Base-by-base conservation (phyloP, 2,329 filamentous ascomycete species). In the Colletotrichum sp. region DNA sequence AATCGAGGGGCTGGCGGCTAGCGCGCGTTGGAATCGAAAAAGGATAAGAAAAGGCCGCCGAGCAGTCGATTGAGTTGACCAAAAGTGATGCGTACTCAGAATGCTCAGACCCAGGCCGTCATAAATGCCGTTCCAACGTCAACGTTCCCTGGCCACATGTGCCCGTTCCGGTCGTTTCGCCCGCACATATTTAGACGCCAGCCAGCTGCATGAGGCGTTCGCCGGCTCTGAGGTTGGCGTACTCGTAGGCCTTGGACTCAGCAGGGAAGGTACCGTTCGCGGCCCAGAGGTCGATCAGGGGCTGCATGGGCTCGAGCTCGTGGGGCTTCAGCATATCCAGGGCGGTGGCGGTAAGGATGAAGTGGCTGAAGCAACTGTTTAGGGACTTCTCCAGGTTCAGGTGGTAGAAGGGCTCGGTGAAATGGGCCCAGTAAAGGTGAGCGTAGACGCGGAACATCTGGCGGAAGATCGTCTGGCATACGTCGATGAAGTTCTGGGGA, bases 361-460 rank as follows among this genome's bases (percentile, higher is more conserved):
- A 97, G 86, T 96, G 94, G 61, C 94, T 94, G 84, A 97, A 97
- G 85, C 94, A 96, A 84, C 94, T 96, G 88, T 97, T 97, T 76
- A 96, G 89, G 80, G 95, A 93, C 83, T 96, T 94, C 84, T 94
- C 93, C 12, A 94, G 87, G 86, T 94, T 95, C 78, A 96, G 89
- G 83, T 96, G 93, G 86, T 95, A 96, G 85, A 96, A 95, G 7
- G 94, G 94, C 79, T 95, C 94, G 76, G 93, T 87, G 85, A 95
- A 99, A 85, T 99, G 97, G 73, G 96, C 95, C 91, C 98, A 98
- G 89, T 99, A 99, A 76, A 99, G 92, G 85, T 99, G 97, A 63
- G 97, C 94, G 82, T 99, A 99, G 79, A 98, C 96, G 75, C 97
- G 94, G 89, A 99, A 98, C 94, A 99, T 98, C 86, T 98, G 97